Percentiles rank a stretch among this genome's conserved stretches.
Conservation (phyloP, 176 grass and related monocot genomes). For the Tillandsia leiboldiana region DNA sequence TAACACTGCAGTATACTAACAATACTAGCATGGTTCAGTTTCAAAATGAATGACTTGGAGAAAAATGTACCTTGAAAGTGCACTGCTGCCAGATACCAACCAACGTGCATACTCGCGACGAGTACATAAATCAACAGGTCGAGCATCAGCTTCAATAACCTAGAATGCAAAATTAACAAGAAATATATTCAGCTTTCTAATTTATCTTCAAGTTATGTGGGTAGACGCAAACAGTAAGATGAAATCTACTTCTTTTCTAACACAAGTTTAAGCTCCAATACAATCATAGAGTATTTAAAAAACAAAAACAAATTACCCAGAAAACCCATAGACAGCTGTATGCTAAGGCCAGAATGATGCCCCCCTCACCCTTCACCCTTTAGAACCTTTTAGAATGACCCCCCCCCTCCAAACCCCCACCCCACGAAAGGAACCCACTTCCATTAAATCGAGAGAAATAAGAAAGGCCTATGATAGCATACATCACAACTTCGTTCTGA, state of each 20-base stretch:
- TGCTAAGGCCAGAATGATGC: too few species aligned
- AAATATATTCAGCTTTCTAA: not conserved
- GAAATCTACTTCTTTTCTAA: too few species aligned
- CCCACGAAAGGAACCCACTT: too few species aligned
- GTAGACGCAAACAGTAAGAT: not conserved
- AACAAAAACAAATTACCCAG: too few species aligned
- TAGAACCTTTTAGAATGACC: not conserved
- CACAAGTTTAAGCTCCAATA: too few species aligned
- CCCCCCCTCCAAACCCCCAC: not conserved
- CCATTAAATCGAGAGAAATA: too few species aligned
- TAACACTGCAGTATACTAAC: too few species aligned
- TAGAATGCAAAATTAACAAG: slow-evolving; percentile 24
- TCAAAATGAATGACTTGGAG: not conserved
- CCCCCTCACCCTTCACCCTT: too few species aligned
- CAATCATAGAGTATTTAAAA: too few species aligned
- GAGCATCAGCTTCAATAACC: slow-evolving; percentile 75
- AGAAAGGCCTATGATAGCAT: not conserved
- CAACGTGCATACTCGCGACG: slow-evolving; percentile 91
- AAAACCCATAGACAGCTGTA: too few species aligned
- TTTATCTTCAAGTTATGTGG: not conserved
- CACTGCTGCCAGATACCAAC: slow-evolving; percentile 80
- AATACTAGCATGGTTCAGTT: not conserved
- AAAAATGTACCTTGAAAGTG: slow-evolving; percentile 65
- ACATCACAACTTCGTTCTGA: not conserved
- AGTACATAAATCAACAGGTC: slow-evolving; percentile 78